Conservation (phyloP, 2,329 filamentous ascomycete species). For the Cladophialophora chaetospira region DNA sequence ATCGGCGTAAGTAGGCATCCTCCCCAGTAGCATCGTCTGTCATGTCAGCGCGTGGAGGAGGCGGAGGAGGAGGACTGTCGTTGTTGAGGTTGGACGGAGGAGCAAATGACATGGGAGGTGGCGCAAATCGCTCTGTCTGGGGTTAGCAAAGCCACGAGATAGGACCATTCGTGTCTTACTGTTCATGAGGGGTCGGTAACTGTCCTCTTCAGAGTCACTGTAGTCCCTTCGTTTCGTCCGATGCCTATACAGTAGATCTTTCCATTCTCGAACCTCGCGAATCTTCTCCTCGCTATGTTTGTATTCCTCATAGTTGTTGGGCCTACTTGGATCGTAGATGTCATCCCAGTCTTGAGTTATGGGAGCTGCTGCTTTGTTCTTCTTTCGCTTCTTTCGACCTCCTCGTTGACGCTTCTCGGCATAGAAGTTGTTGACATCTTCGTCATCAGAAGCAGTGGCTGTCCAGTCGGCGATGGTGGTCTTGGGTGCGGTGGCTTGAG, state of each 20-base stretch:
- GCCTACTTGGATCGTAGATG: constrained; percentile 80
- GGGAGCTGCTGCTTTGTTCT: constrained; percentile 62
- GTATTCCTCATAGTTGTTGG: constrained; percentile 84
- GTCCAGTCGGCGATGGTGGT: constrained; percentile 80
- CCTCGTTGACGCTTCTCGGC: constrained; percentile 72
- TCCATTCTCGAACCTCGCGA: constrained; percentile 81
- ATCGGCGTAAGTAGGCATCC: constrained; percentile 67
- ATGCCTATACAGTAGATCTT: constrained; percentile 74
- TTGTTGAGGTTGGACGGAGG: constrained; percentile 48
- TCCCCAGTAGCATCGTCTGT: constrained; percentile 66
- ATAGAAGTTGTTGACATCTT: constrained; percentile 70
- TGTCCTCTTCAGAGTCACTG: constrained; percentile 53
- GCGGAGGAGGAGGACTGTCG: constrained; percentile 33
- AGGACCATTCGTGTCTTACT: constrained; percentile 41
- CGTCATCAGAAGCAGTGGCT: constrained; percentile 69
- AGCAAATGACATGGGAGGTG: constrained; percentile 53
- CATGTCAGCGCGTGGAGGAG: constrained; percentile 49
- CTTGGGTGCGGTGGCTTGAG: constrained; percentile 52
- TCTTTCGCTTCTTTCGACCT: constrained; percentile 75
- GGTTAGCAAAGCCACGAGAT: constrained; percentile 1
- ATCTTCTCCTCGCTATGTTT: constrained; percentile 81
- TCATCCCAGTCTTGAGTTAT: constrained; percentile 79
- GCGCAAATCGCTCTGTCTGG: constrained; percentile 51
- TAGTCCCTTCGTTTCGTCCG: constrained; percentile 53
- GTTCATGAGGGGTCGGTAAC: constrained; percentile 48